Evolutionary conservation across 2,329 filamentous ascomycete genomes (phyloP).

Genomic region (Ascochyta clinopodiicola): DNA sequence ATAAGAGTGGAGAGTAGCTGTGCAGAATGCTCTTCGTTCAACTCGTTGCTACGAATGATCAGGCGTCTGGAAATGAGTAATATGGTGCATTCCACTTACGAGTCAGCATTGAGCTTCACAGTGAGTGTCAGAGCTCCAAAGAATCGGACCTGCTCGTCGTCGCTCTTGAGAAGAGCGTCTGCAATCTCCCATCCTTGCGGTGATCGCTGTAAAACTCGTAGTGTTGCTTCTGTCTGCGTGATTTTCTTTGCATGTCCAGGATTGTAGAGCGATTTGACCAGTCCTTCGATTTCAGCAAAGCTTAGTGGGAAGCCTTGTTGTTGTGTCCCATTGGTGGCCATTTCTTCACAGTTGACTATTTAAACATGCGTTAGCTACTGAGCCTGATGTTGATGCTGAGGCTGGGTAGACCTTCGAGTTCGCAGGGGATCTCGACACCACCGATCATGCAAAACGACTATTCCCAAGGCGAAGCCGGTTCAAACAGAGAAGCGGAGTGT

Average conservation of each 20-base stretch:
- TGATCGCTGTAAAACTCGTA: constrained; percentile 81
- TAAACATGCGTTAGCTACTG: not conserved
- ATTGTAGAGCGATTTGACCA: constrained; percentile 60
- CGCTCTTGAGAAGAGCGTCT: constrained; percentile 72
- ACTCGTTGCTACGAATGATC: constrained; percentile 27
- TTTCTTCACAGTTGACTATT: constrained; percentile 1
- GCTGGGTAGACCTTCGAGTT: not conserved
- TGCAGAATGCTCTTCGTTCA: constrained; percentile 44
- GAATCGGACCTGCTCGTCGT: constrained; percentile 81
- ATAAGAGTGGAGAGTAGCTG: constrained; percentile 48
- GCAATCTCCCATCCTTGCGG: constrained; percentile 86
- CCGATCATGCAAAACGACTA: not conserved
- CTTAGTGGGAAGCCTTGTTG: constrained; percentile 34
- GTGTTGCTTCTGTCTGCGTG: constrained; percentile 69
- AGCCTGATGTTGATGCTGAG: not conserved
- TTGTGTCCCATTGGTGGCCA: constrained; percentile 10
- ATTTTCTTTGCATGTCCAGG: constrained; percentile 55
- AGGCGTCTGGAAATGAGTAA: constrained; percentile 1
- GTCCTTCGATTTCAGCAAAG: constrained; percentile 48
- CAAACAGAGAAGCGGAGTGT: not conserved
- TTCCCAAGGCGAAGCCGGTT: not conserved
- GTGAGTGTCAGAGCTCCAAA: constrained; percentile 93
- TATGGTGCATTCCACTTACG: constrained; percentile 57
- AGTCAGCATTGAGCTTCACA: constrained; percentile 92
- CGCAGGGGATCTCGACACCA: not conserved